Percentiles rank a stretch among this genome's conserved stretches.
Evolutionary conservation across 164 flowering plant genomes (phyloP).

Genomic region (Kalanchoe fedtschenkoi): DNA sequence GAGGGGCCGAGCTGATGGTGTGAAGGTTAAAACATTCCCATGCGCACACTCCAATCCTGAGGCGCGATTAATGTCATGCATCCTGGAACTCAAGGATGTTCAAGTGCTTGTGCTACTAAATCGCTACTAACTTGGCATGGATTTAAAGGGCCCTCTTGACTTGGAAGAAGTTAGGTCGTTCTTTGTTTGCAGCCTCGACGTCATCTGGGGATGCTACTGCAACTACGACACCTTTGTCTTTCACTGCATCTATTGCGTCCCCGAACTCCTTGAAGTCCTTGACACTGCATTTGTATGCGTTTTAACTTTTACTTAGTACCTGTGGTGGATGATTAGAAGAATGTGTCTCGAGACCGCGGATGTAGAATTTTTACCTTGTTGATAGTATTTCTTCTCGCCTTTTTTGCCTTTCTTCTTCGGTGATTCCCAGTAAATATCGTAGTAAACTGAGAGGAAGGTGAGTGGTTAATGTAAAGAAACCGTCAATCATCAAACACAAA

Average conservation of each 20-base stretch:
- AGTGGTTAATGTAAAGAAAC: not conserved
- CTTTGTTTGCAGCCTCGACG: conserved; percentile 66
- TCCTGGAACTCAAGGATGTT: too few species aligned
- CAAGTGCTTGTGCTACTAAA: too few species aligned
- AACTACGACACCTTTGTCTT: conserved; percentile 73
- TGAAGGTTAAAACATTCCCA: too few species aligned
- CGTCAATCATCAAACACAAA: not conserved
- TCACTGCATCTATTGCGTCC: conserved; percentile 59
- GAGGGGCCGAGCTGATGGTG: too few species aligned
- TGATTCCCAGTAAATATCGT: conserved; percentile 68
- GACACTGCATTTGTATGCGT: conserved; percentile 27
- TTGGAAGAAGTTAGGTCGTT: conserved; percentile 47
- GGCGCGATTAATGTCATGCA: not conserved
- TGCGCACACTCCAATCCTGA: not conserved
- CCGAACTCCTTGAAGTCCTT: conserved; percentile 76
- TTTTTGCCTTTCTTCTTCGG: conserved; percentile 81
- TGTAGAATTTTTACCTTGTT: conserved; percentile 46
- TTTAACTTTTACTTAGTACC: not conserved
- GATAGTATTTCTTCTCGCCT: conserved; percentile 90
- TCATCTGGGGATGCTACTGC: conserved; percentile 89
- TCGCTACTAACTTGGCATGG: too few species aligned
- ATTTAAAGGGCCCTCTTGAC: conserved; percentile 56
- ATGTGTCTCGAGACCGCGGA: not conserved
- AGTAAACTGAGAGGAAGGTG: conserved; percentile 44
- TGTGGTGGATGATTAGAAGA: not conserved